A percentile compares a stretch with the other conserved stretches of the same genome.
phyloP scores from a whole-genome alignment of 2,329 filamentous ascomycete genomes.

The Davidsoniella virescens region DNA sequence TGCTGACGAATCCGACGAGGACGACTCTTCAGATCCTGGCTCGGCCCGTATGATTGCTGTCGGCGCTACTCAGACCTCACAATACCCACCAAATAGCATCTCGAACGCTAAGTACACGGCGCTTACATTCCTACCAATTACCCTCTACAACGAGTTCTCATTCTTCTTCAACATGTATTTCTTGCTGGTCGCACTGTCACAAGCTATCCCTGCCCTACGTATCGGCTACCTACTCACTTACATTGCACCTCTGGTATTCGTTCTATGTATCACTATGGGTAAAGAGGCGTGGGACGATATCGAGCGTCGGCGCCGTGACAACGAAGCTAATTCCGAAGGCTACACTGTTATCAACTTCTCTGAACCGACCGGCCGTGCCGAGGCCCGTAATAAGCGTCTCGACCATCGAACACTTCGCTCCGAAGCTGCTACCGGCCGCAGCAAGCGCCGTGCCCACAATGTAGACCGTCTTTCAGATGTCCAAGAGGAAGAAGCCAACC shows the following conservation, averaged over 20 bases:
- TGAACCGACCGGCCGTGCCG: constrained; percentile 27
- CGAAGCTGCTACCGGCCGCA: constrained; percentile 14
- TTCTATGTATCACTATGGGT: constrained; percentile 77
- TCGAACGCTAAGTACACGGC: constrained; percentile 98
- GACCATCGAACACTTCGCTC: constrained; percentile 27
- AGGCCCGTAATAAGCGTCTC: constrained; percentile 17
- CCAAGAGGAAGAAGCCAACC: constrained; percentile 48
- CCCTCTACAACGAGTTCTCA: constrained; percentile 95
- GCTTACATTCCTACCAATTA: constrained; percentile 83
- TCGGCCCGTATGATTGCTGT: constrained; percentile 62
- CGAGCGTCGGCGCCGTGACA: constrained; percentile 66
- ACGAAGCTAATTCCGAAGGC: constrained; percentile 83
- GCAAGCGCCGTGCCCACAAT: constrained; percentile 15
- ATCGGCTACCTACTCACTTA: constrained; percentile 95
- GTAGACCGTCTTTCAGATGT: constrained; percentile 40
- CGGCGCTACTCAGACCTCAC: constrained; percentile 53
- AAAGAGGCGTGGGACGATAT: constrained; percentile 96
- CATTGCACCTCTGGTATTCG: constrained; percentile 79
- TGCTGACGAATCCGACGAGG: constrained; percentile 29
- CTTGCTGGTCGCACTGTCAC: constrained; percentile 81
- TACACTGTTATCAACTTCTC: constrained; percentile 66
- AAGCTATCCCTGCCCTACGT: constrained; percentile 73
- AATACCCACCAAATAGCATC: constrained; percentile 78
- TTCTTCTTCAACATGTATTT: constrained; percentile 99
- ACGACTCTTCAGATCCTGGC: constrained; percentile 43